A percentile compares a stretch with the other conserved stretches of the same genome.
Conservation (phyloP, 1,139 yeast genomes). For the Protomyces pachydermus region DNA sequence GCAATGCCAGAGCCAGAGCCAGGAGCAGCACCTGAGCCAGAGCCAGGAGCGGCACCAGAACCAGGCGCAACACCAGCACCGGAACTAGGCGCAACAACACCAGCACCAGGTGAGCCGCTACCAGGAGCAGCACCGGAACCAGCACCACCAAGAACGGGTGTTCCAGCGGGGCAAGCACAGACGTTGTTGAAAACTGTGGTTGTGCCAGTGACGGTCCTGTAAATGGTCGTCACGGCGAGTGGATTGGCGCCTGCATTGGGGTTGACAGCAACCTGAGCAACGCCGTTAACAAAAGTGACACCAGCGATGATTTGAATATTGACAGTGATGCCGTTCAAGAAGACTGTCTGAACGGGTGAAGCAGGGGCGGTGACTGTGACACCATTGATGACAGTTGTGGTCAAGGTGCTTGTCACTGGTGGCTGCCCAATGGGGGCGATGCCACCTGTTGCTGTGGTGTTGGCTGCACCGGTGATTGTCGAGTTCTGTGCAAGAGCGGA, state of each 20-base stretch:
- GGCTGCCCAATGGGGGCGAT: not conserved
- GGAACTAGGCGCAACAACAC: not conserved
- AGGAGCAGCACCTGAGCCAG: not conserved
- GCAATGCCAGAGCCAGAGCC: not conserved
- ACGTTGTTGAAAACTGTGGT: conserved; percentile 12
- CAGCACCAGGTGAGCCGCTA: conserved; percentile 1
- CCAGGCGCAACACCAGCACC: not conserved
- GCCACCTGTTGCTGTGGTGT: not conserved
- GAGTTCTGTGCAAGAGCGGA: not conserved
- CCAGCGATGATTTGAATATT: not conserved
- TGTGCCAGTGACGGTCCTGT: conserved; percentile 17
- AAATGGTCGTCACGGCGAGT: conserved; percentile 11
- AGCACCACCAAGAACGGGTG: conserved; percentile 12
- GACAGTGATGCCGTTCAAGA: not conserved
- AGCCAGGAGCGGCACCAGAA: not conserved
- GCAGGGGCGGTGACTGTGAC: not conserved
- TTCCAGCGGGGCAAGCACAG: not conserved
- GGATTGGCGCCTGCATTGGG: not conserved
- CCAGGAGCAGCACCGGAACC: not conserved
- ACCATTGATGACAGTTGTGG: not conserved
- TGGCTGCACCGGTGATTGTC: not conserved
- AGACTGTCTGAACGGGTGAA: not conserved
- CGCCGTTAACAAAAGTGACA: not conserved
- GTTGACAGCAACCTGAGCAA: not conserved
- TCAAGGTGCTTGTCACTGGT: not conserved